Percentiles rank a stretch among this genome's conserved stretches.
phyloP scores from a whole-genome alignment of 2,329 filamentous ascomycete genomes.

The Aureobasidium sp. region DNA sequence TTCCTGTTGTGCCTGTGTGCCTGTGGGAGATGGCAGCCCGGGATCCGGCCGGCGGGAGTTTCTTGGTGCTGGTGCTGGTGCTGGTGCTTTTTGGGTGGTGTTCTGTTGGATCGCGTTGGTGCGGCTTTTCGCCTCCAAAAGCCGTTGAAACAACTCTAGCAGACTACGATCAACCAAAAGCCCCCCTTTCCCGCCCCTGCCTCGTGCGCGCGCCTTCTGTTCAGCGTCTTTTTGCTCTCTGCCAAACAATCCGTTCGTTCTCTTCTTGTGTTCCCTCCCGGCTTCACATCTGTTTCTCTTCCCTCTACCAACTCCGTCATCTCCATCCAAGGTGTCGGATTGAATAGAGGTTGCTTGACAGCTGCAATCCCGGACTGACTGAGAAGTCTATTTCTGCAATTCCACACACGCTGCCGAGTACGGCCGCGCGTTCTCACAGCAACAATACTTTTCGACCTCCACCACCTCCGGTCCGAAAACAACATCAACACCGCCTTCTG shows the following conservation, averaged over 20 bases:
- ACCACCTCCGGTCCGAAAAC: slow-evolving; percentile 4
- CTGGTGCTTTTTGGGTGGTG: neutral
- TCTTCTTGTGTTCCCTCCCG: slow-evolving; percentile 10
- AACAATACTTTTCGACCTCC: slow-evolving; percentile 15
- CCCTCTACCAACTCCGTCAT: slow-evolving; percentile 2
- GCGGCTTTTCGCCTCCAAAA: slow-evolving; percentile 7
- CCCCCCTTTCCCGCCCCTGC: slow-evolving; percentile 17
- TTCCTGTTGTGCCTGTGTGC: slow-evolving; percentile 5
- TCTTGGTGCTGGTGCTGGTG: neutral
- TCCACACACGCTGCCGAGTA: slow-evolving; percentile 9
- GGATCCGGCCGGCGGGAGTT: slow-evolving; percentile 4
- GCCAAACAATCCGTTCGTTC: slow-evolving; percentile 1
- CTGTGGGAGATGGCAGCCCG: neutral
- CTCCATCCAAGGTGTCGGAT: slow-evolving; percentile 6
- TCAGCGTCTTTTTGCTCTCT: slow-evolving; percentile 14
- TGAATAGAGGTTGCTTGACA: slow-evolving; percentile 10
- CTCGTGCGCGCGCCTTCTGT: slow-evolving; percentile 17
- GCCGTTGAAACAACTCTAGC: slow-evolving; percentile 17
- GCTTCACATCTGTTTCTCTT: too few species aligned
- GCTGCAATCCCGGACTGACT: slow-evolving; percentile 6
- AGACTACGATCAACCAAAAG: slow-evolving; percentile 14
- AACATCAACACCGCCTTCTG: slow-evolving; percentile 11
- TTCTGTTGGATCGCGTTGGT: slow-evolving; percentile 12
- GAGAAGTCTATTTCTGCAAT: slow-evolving; percentile 1
- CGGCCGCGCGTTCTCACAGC: slow-evolving; percentile 18